Percentiles rank a stretch among this genome's conserved stretches.
These are phyloP conservation scores for Brassica incana DNA, from an alignment of 345 rosid species.

Conservation along the genomic window DNA sequence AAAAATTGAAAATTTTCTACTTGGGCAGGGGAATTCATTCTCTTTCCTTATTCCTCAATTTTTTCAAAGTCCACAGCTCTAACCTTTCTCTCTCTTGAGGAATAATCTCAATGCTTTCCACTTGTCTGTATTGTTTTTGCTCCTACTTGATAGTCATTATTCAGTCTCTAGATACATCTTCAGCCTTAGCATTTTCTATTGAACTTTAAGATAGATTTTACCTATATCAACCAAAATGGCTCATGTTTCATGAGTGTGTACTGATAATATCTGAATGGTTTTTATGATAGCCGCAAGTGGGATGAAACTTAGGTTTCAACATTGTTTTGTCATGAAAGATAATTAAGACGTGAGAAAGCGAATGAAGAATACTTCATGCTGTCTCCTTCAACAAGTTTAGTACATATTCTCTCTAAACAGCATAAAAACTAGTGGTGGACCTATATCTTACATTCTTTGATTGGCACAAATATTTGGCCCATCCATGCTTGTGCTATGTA, in stretches of 20 bases:
- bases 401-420: slow-evolving; percentile 67
- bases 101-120: slow-evolving; percentile 53
- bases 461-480: slow-evolving; percentile 53
- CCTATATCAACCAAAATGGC: slow-evolving; percentile 30
- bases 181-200: slow-evolving; percentile 35
- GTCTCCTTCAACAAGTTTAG: slow-evolving; percentile 88
- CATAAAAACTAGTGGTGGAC: slow-evolving; percentile 39
- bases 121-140: slow-evolving; percentile 48
- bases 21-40: slow-evolving; percentile 62
- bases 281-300: slow-evolving; percentile 31
- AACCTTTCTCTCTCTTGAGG: slow-evolving; percentile 44
- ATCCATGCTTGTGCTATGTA: slow-evolving; percentile 45
- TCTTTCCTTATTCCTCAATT: slow-evolving; percentile 53
- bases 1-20: slow-evolving; percentile 49
- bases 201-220: slow-evolving; percentile 26
- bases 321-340: slow-evolving; percentile 55
- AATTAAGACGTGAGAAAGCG: slow-evolving; percentile 58
- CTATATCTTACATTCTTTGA: slow-evolving; percentile 51
- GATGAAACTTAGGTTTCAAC: slow-evolving; percentile 21
- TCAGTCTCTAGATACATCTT: slow-evolving; percentile 39
- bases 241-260: slow-evolving; percentile 23
- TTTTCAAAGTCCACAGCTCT: slow-evolving; percentile 38
- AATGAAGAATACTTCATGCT: slow-evolving; percentile 73
- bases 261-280: slow-evolving; percentile 51
- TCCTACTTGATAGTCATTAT: slow-evolving; percentile 35